Conservation (phyloP, 129 eudicot genomes). For the Tanacetum coccineum region DNA sequence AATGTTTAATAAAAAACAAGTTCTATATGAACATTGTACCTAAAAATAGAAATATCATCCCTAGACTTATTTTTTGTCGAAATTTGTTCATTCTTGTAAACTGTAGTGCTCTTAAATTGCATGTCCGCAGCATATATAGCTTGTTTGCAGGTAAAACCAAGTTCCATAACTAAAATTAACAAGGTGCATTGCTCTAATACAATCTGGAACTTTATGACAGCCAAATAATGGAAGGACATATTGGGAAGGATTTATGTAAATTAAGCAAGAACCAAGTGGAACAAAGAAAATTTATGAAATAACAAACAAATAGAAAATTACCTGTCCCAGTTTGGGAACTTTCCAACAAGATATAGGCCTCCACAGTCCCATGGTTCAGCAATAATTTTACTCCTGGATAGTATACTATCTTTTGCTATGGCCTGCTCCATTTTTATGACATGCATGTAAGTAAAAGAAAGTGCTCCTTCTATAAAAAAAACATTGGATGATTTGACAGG, state of each 20-base stretch:
- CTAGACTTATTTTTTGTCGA: neutral
- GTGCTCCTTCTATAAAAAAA: too few relatives aligned
- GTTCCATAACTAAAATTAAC: constrained; percentile 4
- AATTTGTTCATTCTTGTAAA: neutral
- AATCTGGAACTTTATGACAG: neutral
- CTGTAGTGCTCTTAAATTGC: constrained; percentile 6
- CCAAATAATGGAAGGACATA: too few relatives aligned
- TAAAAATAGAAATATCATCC: neutral
- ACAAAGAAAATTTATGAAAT: neutral
- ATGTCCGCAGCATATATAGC: constrained; percentile 7
- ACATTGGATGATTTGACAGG: too few relatives aligned
- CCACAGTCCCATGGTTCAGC: constrained; percentile 99
- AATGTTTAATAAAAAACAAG: constrained; percentile 6
- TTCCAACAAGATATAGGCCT: constrained; percentile 96
- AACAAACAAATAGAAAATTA: constrained; percentile 13
- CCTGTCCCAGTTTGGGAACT: constrained; percentile 98
- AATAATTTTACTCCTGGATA: constrained; percentile 87
- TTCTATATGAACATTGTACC: neutral
- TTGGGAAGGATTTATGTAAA: too few relatives aligned
- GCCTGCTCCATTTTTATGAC: constrained; percentile 52
- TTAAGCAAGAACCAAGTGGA: neutral
- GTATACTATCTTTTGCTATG: constrained; percentile 77
- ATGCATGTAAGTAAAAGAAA: constrained; percentile 4
- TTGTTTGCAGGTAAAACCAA: neutral
- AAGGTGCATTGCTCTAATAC: neutral